Percentiles rank a stretch among this genome's conserved stretches.
phyloP scores from a whole-genome alignment of 345 rosid species.

The Syzygium aqueum region DNA sequence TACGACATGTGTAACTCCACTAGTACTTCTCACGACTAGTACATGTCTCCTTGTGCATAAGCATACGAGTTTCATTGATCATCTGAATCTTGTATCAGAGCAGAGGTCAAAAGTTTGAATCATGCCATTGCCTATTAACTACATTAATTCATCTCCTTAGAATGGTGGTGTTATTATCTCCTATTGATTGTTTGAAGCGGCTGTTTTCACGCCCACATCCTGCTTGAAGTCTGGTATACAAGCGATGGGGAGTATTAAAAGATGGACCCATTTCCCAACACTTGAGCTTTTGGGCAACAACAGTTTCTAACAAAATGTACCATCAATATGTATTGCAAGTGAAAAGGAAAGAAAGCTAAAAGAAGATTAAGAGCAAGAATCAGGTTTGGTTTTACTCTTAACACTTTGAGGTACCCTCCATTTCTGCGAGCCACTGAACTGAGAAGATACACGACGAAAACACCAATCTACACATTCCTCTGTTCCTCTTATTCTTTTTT shows the following conservation, averaged over 20 bases:
- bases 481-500: neutral
- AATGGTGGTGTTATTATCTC: neutral
- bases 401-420: neutral
- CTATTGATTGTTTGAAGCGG: neutral
- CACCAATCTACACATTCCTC: neutral
- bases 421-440: neutral
- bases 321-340: neutral
- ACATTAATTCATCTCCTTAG: neutral
- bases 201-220: neutral
- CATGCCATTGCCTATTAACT: neutral
- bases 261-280: neutral
- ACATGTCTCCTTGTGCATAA: neutral
- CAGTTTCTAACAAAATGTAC: neutral
- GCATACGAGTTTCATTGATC: neutral
- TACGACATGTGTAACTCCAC: neutral
- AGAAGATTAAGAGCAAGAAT: neutral
- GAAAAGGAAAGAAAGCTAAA: neutral
- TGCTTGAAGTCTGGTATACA: neutral
- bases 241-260: neutral
- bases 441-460: neutral
- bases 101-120: neutral
- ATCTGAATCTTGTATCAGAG: neutral
- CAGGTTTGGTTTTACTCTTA: neutral
- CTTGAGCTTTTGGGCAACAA: neutral
- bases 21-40: neutral